Base-by-base conservation (phyloP, 345 rosid species). In the Citrus trifoliata region DNA sequence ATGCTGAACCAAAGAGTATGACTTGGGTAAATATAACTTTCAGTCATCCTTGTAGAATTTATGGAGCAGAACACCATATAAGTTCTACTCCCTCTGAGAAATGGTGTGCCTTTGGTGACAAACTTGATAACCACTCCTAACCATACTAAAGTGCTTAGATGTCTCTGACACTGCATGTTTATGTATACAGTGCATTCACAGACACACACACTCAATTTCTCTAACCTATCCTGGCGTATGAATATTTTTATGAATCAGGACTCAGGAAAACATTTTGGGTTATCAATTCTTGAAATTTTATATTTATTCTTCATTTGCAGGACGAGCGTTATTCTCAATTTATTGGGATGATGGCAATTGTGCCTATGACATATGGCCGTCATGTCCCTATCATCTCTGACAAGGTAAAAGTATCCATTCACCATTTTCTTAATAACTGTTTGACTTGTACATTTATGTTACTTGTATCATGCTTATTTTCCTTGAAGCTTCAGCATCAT, bases 311-410 rank as follows among this genome's bases (percentile, higher is more conserved):
- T 69, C 40, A 28, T 78, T 27, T 80, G 81, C 91, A 95, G 99
- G 99, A 95, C 82, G 95, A 92, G 19, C 94, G 97, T 37, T 95
- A 93, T 76, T 78, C 94, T 12, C 90, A 92, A 86, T 95, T 90
- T 74, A 86, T 95, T 75, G 99, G 99, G 61, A 79, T 77, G 87
- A 88, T 88, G 91, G 99, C 94, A 55, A 93, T 95, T 83, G 99
- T 95, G 75, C 99, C 99, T 73, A 89, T 95, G 99, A 95, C 99
- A 73, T 95, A 91, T 82, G 99, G 99, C 42, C 99, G 98, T 25
- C 96, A 91, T 85, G 96, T 95, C 80, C 99, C 96, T 75, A 93
- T 95, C 74, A 92, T 95, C 56, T 75, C 92, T 46, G 96, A 93
- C 80, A 93, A 83, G 99, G 99, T 95, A 73, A 76, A 64, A 46